Evolutionary conservation across 768 basidiomycete genomes (phyloP).

Genomic region (Vararia minispora): DNA sequence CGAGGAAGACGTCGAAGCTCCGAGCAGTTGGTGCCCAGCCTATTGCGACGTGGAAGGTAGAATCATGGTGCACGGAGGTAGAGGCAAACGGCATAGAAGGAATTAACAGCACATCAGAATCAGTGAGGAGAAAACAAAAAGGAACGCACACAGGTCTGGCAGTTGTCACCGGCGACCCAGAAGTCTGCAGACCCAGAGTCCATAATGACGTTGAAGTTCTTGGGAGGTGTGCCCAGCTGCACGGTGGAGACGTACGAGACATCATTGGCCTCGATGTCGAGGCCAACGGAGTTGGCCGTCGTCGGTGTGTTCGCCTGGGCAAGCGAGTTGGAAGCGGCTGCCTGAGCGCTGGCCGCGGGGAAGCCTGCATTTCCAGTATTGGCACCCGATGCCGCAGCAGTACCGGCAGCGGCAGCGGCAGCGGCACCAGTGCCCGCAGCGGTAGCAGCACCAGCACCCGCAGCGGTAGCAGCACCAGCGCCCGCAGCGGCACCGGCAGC

Average conservation of each 20-base stretch:
- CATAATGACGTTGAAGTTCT: constrained; percentile 32
- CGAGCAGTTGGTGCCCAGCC: constrained; percentile 62
- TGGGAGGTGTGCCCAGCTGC: constrained; percentile 33
- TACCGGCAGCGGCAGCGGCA: constrained; percentile 7
- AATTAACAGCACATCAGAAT: too few species aligned
- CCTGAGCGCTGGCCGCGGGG: constrained; percentile 25
- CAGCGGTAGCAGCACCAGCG: constrained; percentile 2
- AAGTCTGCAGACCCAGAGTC: constrained; percentile 37
- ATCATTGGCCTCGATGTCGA: constrained; percentile 57
- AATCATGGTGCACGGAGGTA: too few species aligned
- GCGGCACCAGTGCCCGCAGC: constrained; percentile 1
- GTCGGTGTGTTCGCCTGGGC: constrained; percentile 32
- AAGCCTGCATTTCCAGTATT: constrained; percentile 20
- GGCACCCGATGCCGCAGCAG: constrained; percentile 12
- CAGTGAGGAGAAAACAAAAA: background rate
- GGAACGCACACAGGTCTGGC: constrained; percentile 29
- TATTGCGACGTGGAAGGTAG: constrained; percentile 11
- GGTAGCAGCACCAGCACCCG: background rate
- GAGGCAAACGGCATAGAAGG: too few species aligned
- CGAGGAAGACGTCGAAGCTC: constrained; percentile 45
- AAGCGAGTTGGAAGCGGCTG: constrained; percentile 25
- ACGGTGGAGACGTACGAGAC: constrained; percentile 37
- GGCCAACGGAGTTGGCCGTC: constrained; percentile 44
- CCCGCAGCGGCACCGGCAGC: constrained; percentile 3
- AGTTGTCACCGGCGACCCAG: constrained; percentile 29